phyloP scores from a whole-genome alignment of 306 rosid genomes.

The Benincasa hispida region DNA sequence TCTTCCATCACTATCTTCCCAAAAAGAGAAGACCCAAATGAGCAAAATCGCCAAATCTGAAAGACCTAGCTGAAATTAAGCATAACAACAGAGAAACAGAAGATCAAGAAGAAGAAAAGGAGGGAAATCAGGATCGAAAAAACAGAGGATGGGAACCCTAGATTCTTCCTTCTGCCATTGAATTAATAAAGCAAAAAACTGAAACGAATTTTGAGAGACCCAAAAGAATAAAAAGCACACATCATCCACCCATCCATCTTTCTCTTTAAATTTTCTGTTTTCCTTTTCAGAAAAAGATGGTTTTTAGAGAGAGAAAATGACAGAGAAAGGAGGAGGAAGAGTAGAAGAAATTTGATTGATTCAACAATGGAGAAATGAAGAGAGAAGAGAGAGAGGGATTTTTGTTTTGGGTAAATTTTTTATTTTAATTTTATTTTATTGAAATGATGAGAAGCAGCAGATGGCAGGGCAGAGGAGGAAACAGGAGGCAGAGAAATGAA shows the following conservation, averaged over 20 bases:
- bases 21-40: not conserved
- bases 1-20: not conserved
- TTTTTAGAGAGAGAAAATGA: not conserved
- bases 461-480: not conserved
- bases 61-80: not conserved
- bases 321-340: not conserved
- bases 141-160: slow-evolving; percentile 42
- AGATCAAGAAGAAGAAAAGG: not conserved
- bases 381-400: not conserved
- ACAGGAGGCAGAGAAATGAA: slow-evolving; percentile 10
- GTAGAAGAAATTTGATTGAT: not conserved
- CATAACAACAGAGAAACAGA: not conserved
- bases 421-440: not conserved
- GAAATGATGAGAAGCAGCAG: not conserved
- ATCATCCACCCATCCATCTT: not conserved
- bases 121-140: not conserved
- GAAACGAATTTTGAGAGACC: slow-evolving; percentile 4
- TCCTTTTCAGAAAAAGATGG: not conserved
- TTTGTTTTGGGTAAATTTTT: no score
- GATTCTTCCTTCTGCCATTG: slow-evolving; percentile 48
- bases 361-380: not conserved
- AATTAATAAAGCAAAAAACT: slow-evolving; percentile 24
- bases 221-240: not conserved
- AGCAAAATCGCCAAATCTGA: not conserved
- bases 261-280: not conserved